Base-by-base conservation (phyloP, 2,329 filamentous ascomycete genomes). In the Epicoccum sorghinum region DNA sequence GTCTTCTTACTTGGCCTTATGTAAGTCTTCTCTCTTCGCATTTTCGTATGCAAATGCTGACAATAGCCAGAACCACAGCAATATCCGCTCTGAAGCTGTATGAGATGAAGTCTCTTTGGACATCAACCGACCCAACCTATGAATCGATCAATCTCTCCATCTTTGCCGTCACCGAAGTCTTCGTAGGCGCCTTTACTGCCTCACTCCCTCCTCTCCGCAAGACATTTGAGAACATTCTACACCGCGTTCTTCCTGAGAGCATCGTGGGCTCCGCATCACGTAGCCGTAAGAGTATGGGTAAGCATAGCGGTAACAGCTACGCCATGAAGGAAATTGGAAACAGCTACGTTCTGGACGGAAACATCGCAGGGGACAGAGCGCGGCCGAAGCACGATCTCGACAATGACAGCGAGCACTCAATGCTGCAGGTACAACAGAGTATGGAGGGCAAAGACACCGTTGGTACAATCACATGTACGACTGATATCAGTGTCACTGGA, bases 21-120 rank as follows among this genome's bases (percentile, higher is more conserved):
- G 66, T 69, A 59, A 48, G 65, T 25, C 10, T 12, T 3, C 18
- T 3, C n/a, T 4, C 6, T 10, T 18, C 12, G 8, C n/a, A 7
- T 23, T 4, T 1, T 10, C 10, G 9, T 4, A 27, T 14, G 13
- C 40, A 42, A 2, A 4, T n/a, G 7, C 51, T 61, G 27, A 64
- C 29, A 24, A 2, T 6, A 1, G 25, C 2, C 24, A 69, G 66
- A 18, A 67, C 65, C 23, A 69, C 65, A 3, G 61, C 60, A 0
- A 67, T 69, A 10, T 69, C 66, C 3, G 66, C 65, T 1, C 41
- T 67, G 7, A 69, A 69, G 14, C 57, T 69, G 22, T 62, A 65
- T 41, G 64, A 69, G 40, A 66, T 69, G 55, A 65, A 66, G 29
- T 38, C 61, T 0, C 46, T 67, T 12, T 58, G 59, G 36, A 39